Evolutionary conservation across 2,329 filamentous ascomycete genomes (phyloP), one percentile per base, ranked within the genome.

Genomic region (Alternaria postmessia): DNA sequence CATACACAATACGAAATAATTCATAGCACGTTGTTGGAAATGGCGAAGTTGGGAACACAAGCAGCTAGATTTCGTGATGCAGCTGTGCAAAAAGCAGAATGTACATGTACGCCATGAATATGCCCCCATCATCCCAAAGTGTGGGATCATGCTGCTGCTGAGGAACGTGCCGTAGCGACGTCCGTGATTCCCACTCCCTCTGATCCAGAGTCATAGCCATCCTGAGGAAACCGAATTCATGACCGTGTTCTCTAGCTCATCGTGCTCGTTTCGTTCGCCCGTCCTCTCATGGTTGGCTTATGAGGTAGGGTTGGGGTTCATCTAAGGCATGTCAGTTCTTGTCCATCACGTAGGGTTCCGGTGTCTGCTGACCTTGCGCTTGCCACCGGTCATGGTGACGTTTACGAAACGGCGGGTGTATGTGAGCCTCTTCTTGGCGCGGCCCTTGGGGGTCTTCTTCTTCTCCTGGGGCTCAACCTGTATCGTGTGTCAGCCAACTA

Each of bases 371-470:
- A 95, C 93, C 93, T 97, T 97, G 84, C 94, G 88, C 94, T 98
- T 98, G 86, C 94, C 94, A 83, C 93, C 94, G 72, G 94, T 96
- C 85, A 97, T 88, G 79, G 92, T 95, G 81, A 98, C 93, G 86
- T 98, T 97, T 76, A 98, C 94, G 87, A 98, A 98, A 79, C 94
- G 93, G 82, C 94, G 91, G 77, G 93, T 97, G 89, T 97, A 97
- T 83, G 88, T 89, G 82, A 96, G 89, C 80, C 94, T 89, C 93
- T 98, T 98, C 86, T 95, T 93, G 76, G 94, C 94, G 81, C 94
- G 93, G 81, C 94, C 94, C 90, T 97, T 97, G 81, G 94, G 93
- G 76, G 86, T 88, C 91, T 98, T 97, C 85, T 91, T 87, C 91
- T 97, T 97, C 90, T 97, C 94, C 85, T 94, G 91, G 62, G 87